Conservation (phyloP, 352 stramenopile genomes). For the Phytophthora citrophthora region DNA sequence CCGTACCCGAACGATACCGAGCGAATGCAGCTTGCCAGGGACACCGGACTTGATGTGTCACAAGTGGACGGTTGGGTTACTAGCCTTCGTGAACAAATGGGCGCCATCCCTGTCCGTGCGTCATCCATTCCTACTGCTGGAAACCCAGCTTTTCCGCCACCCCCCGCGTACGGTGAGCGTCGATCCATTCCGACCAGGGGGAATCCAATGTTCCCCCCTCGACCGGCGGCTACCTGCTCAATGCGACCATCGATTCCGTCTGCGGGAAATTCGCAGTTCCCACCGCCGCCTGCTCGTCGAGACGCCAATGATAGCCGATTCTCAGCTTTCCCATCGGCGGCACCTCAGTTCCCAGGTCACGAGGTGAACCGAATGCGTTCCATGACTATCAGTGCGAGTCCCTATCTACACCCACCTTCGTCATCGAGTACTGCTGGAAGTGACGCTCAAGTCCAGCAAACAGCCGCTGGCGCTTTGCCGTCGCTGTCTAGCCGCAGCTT, state of each 20-base stretch:
- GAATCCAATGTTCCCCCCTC: constrained; percentile 78
- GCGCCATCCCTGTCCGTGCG: constrained; percentile 17
- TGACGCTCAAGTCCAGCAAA: constrained; percentile 27
- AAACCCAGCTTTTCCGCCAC: constrained; percentile 67
- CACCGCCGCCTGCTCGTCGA: constrained; percentile 56
- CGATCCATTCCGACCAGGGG: constrained; percentile 69
- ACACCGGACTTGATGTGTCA: constrained; percentile 77
- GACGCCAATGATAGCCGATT: constrained; percentile 46
- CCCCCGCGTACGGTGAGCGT: constrained; percentile 53
- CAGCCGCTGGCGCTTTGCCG: constrained; percentile 42
- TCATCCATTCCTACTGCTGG: constrained; percentile 64
- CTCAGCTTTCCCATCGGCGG: constrained; percentile 17
- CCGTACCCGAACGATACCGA: constrained; percentile 69
- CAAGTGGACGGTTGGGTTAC: constrained; percentile 89
- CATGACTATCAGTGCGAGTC: constrained; percentile 63
- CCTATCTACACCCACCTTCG: constrained; percentile 44
- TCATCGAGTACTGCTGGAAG: constrained; percentile 14
- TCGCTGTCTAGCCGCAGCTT: constrained; percentile 63
- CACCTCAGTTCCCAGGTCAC: constrained; percentile 28
- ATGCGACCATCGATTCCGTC: constrained; percentile 61
- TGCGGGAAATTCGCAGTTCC: constrained; percentile 60
- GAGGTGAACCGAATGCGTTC: constrained; percentile 59
- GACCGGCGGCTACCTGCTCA: constrained; percentile 31
- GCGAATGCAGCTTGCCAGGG: constrained; percentile 75
- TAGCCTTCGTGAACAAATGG: constrained; percentile 74